Conservation (phyloP, 148 eudicot species). For the Chenopodium formosanum region DNA sequence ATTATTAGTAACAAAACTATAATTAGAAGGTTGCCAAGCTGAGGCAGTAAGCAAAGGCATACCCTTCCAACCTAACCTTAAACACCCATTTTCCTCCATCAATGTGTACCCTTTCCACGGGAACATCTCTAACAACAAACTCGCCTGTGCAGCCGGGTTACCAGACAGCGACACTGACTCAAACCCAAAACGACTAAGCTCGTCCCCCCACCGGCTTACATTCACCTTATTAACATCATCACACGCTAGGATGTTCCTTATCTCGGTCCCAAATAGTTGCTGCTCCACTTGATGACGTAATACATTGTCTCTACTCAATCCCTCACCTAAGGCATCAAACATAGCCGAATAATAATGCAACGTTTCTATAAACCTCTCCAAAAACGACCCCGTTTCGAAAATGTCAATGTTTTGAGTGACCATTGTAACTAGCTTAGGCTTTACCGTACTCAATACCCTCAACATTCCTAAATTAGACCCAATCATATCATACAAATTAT, state of each 20-base stretch:
- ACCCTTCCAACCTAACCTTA: conserved; percentile 88
- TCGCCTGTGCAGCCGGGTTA: conserved; percentile 71
- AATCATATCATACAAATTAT: conserved; percentile 57
- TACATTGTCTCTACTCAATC: conserved; percentile 41
- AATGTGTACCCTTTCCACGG: conserved; percentile 75
- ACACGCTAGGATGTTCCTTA: conserved; percentile 61
- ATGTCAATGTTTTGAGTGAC: conserved; percentile 70
- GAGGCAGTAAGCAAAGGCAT: conserved; percentile 76
- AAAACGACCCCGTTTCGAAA: conserved; percentile 49
- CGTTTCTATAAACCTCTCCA: conserved; percentile 71
- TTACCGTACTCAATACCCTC: conserved; percentile 37
- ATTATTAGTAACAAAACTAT: background rate
- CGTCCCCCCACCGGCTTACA: conserved; percentile 51
- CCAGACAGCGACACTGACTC: conserved; percentile 62
- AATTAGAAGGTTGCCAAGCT: conserved; percentile 59
- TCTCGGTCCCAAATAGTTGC: conserved; percentile 64
- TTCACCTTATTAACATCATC: conserved; percentile 44
- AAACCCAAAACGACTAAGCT: conserved; percentile 54
- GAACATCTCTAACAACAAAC: conserved; percentile 69
- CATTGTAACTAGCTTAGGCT: conserved; percentile 67
- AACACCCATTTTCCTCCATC: conserved; percentile 70
- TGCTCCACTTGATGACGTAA: conserved; percentile 69
- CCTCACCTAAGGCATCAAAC: conserved; percentile 76
- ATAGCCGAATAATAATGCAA: conserved; percentile 79
- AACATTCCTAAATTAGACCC: conserved; percentile 53